Conservation (phyloP, 2,329 filamentous ascomycete species). For the Coniochaeta ligniaria region DNA sequence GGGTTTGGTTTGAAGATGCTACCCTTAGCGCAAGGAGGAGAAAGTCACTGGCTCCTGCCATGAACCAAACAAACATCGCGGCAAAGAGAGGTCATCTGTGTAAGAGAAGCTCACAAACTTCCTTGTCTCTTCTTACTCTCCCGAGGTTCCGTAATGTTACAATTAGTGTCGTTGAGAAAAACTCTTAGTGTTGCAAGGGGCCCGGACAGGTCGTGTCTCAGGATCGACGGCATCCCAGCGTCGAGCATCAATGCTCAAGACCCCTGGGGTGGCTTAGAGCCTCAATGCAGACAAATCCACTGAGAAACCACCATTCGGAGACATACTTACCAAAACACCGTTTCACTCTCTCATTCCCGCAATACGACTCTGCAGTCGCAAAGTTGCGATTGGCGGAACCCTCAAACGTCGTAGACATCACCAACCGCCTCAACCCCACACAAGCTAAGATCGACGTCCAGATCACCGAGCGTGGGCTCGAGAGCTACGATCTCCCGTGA, state of each 20-base stretch:
- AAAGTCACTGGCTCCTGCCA: too few species aligned
- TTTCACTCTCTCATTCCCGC: neutral
- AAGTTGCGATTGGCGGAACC: neutral
- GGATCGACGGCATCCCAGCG: slow-evolving; percentile 3
- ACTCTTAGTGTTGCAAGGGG: neutral
- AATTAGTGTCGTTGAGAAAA: neutral
- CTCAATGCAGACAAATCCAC: neutral
- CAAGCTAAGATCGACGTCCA: neutral
- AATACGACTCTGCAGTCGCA: too few species aligned
- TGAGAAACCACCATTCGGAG: too few species aligned
- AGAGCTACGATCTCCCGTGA: neutral
- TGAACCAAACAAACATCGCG: neutral
- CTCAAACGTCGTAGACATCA: slow-evolving; percentile 2
- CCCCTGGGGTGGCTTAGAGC: neutral
- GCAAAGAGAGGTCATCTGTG: neutral
- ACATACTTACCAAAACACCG: neutral
- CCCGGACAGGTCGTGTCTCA: slow-evolving; percentile 1
- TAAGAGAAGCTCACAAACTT: neutral
- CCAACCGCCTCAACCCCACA: neutral
- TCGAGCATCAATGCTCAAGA: neutral
- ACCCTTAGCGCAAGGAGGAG: too few species aligned
- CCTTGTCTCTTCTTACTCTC: neutral
- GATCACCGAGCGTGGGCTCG: neutral
- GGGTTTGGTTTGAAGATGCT: too few species aligned
- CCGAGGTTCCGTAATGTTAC: neutral